Base-by-base conservation (phyloP, 2,329 filamentous ascomycete species). In the Botrytis galanthina region DNA sequence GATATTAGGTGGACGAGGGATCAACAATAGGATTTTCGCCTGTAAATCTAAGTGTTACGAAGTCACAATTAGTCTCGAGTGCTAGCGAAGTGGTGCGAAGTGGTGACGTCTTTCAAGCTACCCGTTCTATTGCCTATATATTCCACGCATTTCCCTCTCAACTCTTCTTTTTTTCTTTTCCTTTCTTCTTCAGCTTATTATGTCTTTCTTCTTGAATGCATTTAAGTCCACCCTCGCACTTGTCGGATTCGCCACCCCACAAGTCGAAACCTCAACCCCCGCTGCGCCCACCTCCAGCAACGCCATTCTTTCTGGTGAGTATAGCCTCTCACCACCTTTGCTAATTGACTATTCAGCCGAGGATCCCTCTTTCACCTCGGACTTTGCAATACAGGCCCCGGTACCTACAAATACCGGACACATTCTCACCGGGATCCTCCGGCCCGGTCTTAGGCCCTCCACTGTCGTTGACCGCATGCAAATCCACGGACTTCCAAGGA, bases 241-340 rank as follows among this genome's bases (percentile, higher is more conserved):
- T 62, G 20, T 62, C 60, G 60, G 60, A n/a, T 1, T 39, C 35
- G 60, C 60, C 60, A 39, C 35, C 60, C 60, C 60, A 39, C 60
- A 42, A 62, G 22, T 39, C 16, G 35, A 62, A 37, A 62, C 60
- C 35, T 62, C 60, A 62, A 62, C 60, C 60, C 22, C 60, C 35
- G 60, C 35, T 62, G 35, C 60, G 60, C 37, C 60, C 60, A 62
- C 60, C 60, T 62, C 60, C 60, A 62, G 60, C 60, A 62, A 62
- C 16, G 60, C 60, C 60, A n/a, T n/a, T 26, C 60, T 1, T 37
- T 62, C 5, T 18, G 20, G 32, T 62, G 60, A 62, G 60, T 62
- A 26, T 62, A 35, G 35, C 35, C 32, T 26, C 20, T 39, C 35
- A 35, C 37, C 60, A 62, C 59, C 35, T 61, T 62, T 39, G 4